phyloP scores from a whole-genome alignment of 108 stramenopile genomes.

The Nitzschia sp. region DNA sequence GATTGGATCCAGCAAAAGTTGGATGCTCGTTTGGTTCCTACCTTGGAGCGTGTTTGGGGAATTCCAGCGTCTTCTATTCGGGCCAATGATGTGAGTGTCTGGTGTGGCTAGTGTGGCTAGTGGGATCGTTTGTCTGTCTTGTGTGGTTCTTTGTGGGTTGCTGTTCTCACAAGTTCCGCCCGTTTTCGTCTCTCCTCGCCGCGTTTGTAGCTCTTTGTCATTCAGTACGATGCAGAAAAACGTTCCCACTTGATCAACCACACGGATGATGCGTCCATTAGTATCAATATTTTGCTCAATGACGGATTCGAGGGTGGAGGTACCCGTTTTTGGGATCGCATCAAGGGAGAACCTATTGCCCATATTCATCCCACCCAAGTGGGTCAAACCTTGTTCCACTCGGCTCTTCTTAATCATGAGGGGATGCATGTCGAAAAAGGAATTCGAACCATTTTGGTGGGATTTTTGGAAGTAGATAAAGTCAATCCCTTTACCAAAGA shows the following conservation, averaged over 20 bases:
- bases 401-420: constrained; percentile 54
- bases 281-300: constrained; percentile 60
- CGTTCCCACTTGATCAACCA: constrained; percentile 40
- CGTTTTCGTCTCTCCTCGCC: neutral
- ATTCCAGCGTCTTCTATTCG: constrained; percentile 45
- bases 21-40: constrained; percentile 58
- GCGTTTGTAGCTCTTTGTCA: constrained; percentile 36
- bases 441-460: constrained; percentile 62
- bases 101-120: too few species aligned
- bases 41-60: constrained; percentile 50
- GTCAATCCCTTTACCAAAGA: constrained; percentile 51
- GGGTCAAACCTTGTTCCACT: constrained; percentile 47
- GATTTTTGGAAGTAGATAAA: constrained; percentile 56
- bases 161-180: too few species aligned
- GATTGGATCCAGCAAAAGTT: constrained; percentile 40
- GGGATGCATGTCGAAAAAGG: constrained; percentile 55
- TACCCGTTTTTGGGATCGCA: constrained; percentile 49
- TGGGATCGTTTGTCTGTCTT: neutral
- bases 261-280: constrained; percentile 54
- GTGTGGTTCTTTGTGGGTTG: neutral
- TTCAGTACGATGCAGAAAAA: constrained; percentile 53
- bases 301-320: constrained; percentile 74
- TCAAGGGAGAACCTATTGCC: constrained; percentile 26
- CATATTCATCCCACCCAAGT: constrained; percentile 47
- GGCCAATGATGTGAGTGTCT: constrained; percentile 55